A percentile compares a stretch with the other conserved stretches of the same genome.
Conservation (phyloP, 2,329 filamentous ascomycete genomes). For the Remersonia thermophila region DNA sequence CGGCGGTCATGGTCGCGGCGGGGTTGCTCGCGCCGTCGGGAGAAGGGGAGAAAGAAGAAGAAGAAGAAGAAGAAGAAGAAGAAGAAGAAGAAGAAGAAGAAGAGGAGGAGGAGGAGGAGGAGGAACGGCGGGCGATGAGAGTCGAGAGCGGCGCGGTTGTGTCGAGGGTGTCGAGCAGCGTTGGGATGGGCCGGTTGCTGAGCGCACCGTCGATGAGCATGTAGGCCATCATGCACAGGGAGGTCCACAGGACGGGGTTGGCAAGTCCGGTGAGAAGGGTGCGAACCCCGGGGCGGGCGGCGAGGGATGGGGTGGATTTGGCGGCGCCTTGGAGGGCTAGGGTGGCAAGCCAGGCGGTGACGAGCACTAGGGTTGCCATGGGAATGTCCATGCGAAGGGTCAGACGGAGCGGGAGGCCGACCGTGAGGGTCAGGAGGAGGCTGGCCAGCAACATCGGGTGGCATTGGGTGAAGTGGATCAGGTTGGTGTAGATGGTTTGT, state of each 20-base stretch:
- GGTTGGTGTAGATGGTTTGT: background rate
- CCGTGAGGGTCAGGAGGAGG: constrained; percentile 21
- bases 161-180: no score
- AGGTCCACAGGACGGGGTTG: constrained; percentile 37
- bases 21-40: constrained; percentile 1
- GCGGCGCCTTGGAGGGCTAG: constrained; percentile 27
- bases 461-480: constrained; percentile 4
- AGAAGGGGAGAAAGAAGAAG: background rate
- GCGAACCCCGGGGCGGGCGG: constrained; percentile 13
- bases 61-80: background rate
- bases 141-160: no score
- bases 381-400: constrained; percentile 23
- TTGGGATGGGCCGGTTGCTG: constrained; percentile 1
- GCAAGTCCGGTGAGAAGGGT: constrained; percentile 27
- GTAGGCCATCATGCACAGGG: constrained; percentile 33
- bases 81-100: no score
- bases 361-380: constrained; percentile 35
- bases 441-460: constrained; percentile 22
- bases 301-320: constrained; percentile 15
- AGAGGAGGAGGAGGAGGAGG: constrained; percentile 13
- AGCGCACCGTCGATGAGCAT: constrained; percentile 25
- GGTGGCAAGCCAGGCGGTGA: constrained; percentile 36
- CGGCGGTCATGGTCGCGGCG: constrained; percentile 26
- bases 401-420: constrained; percentile 32
- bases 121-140: background rate